Percentiles rank a stretch among this genome's conserved stretches.
Evolutionary conservation across 495 filamentous ascomycete species (phyloP).

Genomic region (Penicillium flavigenum): DNA sequence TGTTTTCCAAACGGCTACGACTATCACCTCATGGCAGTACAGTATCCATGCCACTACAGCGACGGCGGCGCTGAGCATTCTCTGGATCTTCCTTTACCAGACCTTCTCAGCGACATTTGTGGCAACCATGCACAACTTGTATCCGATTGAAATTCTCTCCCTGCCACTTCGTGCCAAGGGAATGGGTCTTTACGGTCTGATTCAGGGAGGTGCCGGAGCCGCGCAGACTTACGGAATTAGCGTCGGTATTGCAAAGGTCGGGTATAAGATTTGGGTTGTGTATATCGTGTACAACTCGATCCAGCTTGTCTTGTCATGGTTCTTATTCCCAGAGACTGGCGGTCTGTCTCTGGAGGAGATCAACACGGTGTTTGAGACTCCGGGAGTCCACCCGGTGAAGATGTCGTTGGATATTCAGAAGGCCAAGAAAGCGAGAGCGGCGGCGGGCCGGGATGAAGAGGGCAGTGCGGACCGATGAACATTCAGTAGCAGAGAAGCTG

Average conservation of each 20-base stretch:
- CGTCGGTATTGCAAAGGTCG: slow-evolving; percentile 40
- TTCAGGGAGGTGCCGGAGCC: slow-evolving; percentile 42
- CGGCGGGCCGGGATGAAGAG: slow-evolving; percentile 24
- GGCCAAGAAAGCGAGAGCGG: slow-evolving; percentile 39
- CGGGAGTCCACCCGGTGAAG: slow-evolving; percentile 44
- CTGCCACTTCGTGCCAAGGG: slow-evolving; percentile 42
- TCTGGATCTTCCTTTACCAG: slow-evolving; percentile 46
- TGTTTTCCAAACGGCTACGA: slow-evolving; percentile 39
- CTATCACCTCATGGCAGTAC: slow-evolving; percentile 45
- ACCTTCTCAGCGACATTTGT: slow-evolving; percentile 39
- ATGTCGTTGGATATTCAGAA: slow-evolving; percentile 45
- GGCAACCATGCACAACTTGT: slow-evolving; percentile 48
- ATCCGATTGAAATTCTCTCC: slow-evolving; percentile 42
- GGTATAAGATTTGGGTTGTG: slow-evolving; percentile 48
- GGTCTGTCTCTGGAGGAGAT: slow-evolving; percentile 44
- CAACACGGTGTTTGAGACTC: slow-evolving; percentile 46
- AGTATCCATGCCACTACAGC: slow-evolving; percentile 20
- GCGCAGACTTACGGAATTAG: slow-evolving; percentile 43
- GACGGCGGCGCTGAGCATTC: slow-evolving; percentile 35
- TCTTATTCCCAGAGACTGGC: slow-evolving; percentile 44
- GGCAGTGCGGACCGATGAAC: neutral
- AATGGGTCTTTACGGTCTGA: slow-evolving; percentile 43
- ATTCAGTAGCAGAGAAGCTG: neutral
- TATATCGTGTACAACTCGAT: slow-evolving; percentile 45
- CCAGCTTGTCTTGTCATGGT: slow-evolving; percentile 41